phyloP scores from a whole-genome alignment of 202 grass and related monocot species.

The Panicum hallii region DNA sequence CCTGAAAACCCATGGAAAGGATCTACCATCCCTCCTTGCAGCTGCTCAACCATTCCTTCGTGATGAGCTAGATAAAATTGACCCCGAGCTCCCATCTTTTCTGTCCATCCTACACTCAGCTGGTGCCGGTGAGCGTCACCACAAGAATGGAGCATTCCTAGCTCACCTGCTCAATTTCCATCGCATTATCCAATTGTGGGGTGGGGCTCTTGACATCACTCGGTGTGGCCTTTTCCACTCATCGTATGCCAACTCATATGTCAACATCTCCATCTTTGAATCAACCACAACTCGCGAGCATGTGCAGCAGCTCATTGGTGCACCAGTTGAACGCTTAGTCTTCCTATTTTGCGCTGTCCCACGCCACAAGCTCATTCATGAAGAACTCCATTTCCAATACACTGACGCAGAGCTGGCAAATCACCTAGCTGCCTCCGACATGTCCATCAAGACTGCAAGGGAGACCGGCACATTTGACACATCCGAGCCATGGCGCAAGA shows the following conservation, averaged over 20 bases:
- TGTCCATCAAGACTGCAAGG: conserved; percentile 44
- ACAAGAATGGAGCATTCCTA: conserved; percentile 70
- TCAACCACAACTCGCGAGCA: conserved; percentile 41
- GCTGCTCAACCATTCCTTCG: conserved; percentile 61
- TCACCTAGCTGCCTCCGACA: conserved; percentile 51
- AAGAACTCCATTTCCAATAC: conserved; percentile 55
- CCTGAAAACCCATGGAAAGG: conserved; percentile 26
- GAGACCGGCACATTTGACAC: conserved; percentile 32
- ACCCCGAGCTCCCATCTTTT: conserved; percentile 57
- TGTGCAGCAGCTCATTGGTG: conserved; percentile 52
- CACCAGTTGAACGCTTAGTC: conserved; percentile 53
- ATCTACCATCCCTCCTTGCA: conserved; percentile 50
- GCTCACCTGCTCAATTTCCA: conserved; percentile 56
- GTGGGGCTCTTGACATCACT: conserved; percentile 36
- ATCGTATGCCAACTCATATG: conserved; percentile 64
- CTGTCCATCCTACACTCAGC: conserved; percentile 43
- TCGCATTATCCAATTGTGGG: conserved; percentile 59
- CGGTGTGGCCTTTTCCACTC: conserved; percentile 74
- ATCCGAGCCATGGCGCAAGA: conserved; percentile 54
- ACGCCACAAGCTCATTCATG: conserved; percentile 55
- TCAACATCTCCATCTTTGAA: conserved; percentile 70
- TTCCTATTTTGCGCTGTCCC: conserved; percentile 66
- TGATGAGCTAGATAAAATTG: conserved; percentile 50
- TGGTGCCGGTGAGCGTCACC: conserved; percentile 65
- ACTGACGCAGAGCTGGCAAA: conserved; percentile 53